A percentile compares a stretch with the other conserved stretches of the same genome.
Conservation (phyloP, 208 protist genomes). For the Herpetomonas samuelpessoai region DNA sequence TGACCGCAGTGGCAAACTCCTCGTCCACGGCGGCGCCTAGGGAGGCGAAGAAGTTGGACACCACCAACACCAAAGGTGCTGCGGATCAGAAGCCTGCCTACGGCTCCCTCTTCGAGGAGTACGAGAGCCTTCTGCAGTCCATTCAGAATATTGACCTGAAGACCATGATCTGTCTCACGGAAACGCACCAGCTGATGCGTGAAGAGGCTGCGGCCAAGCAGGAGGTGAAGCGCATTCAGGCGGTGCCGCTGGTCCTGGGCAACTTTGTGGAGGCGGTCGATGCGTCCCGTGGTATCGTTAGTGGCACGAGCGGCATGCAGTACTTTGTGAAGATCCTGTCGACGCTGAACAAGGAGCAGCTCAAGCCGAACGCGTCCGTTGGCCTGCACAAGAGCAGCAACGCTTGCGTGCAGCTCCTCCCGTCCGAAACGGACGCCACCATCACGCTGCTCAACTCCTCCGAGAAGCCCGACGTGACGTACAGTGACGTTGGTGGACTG, state of each 20-base stretch:
- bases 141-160: slow-evolving; percentile 85
- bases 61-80: slow-evolving; percentile 7
- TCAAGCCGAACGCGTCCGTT: slow-evolving; percentile 99
- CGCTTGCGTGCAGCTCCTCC: slow-evolving; percentile 98
- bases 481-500: slow-evolving; percentile 98
- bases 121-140: slow-evolving; percentile 62
- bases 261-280: slow-evolving; percentile 99
- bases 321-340: slow-evolving; percentile 98
- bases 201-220: slow-evolving; percentile 90
- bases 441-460: slow-evolving; percentile 94
- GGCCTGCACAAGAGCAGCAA: slow-evolving; percentile 99
- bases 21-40: slow-evolving; percentile 10
- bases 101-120: slow-evolving; percentile 71
- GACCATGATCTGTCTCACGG: slow-evolving; percentile 88
- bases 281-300: slow-evolving; percentile 92
- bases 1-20: too few species aligned
- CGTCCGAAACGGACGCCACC: slow-evolving; percentile 97
- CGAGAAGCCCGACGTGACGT: slow-evolving; percentile 95
- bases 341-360: slow-evolving; percentile 96
- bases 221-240: slow-evolving; percentile 98
- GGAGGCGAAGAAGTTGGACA: neutral
- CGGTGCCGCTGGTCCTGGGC: slow-evolving; percentile 99
- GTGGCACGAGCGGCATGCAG: slow-evolving; percentile 95
- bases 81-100: slow-evolving; percentile 1
- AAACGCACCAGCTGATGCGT: slow-evolving; percentile 87